Base-by-base conservation (phyloP, 441 rosid genomes). In the Sinapis alba region DNA sequence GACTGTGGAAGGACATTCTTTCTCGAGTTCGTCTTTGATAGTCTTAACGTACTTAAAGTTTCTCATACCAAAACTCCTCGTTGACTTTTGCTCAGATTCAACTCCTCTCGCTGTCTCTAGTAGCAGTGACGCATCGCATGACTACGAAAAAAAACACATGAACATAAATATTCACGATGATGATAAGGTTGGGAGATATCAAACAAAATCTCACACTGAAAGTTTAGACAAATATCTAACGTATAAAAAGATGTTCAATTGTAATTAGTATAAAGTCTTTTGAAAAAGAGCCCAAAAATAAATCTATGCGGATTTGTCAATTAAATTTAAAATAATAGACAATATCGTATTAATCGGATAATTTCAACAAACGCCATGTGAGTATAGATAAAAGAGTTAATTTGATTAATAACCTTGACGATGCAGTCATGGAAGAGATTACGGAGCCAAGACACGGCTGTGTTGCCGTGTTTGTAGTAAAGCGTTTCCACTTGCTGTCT, bases 401-500 rank as follows among this genome's bases (percentile, higher is more conserved):
- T 34, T 12, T 9, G 9, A 34, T 34, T 28, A 6, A 0, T 9
- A 79, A 90, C 92, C 84, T 88, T 76, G 20, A 90, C 92, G 6
- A 79, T 75, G 80, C 98, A 94, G 70, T 94, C 96, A 45, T 91
- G 96, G 81, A 94, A 94, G 78, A 94, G 93, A 81, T 91, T 94
- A 63, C 98, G 84, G 72, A 92, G 81, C 98, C 97, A 92, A 2
- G 98, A 90, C 34, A 94, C 87, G 5, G 97, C 97, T 0, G 96
- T 94, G 78, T 94, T 94, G 58, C 96, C 94, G 59, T 94, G 95
- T 65, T 86, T 74, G 6, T 84, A 24, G 76, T 94, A 90, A 16
- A 94, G 88, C 0, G 66, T 79, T 53, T 62, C 72, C 41, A 94
- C 97, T 75, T 90, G 80, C 64, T 85, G 81, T 77, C 88, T 88